Percentiles rank a stretch among this genome's conserved stretches.
phyloP scores from a whole-genome alignment of 164 flowering plant genomes.

The Hamamelis virginiana region DNA sequence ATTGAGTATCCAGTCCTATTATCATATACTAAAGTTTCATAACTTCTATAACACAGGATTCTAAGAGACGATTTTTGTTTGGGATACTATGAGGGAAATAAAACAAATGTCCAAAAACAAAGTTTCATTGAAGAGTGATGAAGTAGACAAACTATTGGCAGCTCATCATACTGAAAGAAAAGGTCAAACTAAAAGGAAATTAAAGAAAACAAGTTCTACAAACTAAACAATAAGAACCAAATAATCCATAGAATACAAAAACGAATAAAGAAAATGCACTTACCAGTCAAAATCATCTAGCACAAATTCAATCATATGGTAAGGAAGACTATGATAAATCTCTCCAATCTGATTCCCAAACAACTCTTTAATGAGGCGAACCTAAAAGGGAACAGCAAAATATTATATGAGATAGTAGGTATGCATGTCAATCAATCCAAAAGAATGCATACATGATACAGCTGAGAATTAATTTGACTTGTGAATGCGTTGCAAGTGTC shows the following conservation, averaged over 20 bases:
- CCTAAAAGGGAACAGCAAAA: slow-evolving; percentile 42
- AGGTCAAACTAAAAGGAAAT: not conserved
- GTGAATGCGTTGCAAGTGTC: no score
- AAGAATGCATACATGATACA: not conserved
- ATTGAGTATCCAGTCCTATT: no score
- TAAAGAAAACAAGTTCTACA: not conserved
- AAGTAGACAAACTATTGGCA: no score
- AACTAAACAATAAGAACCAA: not conserved
- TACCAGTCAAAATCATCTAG: slow-evolving; percentile 77
- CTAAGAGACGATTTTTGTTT: no score
- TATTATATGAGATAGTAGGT: not conserved
- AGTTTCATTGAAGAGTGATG: no score
- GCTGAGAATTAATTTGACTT: no score
- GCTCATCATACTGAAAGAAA: not conserved
- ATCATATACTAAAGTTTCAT: no score
- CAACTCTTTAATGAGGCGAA: slow-evolving; percentile 83
- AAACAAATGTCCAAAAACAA: not conserved
- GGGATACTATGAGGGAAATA: not conserved
- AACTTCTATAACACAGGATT: no score
- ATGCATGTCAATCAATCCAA: not conserved
- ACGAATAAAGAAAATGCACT: slow-evolving; percentile 17
- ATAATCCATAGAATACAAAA: not conserved
- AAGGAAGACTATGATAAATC: slow-evolving; percentile 87
- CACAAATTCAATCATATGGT: slow-evolving; percentile 76
- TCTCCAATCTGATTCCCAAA: slow-evolving; percentile 85